Percentiles rank a stretch among this genome's conserved stretches.
Evolutionary conservation across 2,329 filamentous ascomycete genomes (phyloP).

Genomic region (Aspergillus aculeatinus): DNA sequence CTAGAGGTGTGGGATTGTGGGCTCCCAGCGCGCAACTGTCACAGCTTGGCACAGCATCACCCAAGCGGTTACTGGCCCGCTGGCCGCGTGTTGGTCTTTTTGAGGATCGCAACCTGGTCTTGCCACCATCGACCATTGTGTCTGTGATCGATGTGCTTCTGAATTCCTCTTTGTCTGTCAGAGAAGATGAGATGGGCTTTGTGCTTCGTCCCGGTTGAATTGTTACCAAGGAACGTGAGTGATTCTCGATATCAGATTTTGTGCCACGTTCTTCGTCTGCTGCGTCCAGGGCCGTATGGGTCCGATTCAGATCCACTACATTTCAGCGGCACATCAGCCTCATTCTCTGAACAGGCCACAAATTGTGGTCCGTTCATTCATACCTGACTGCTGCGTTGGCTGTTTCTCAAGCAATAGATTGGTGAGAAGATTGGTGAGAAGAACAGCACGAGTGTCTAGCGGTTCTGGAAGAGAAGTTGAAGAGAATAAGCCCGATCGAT

Average conservation of each 20-base stretch:
- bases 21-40: not conserved
- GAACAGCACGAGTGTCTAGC: not conserved
- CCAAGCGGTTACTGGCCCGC: not conserved
- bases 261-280: not conserved
- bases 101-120: not conserved
- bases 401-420: not conserved
- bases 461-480: not conserved
- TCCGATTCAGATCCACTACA: not conserved
- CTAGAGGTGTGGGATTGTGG: not conserved
- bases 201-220: not conserved
- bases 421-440: not conserved
- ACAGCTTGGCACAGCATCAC: not conserved
- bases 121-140: not conserved
- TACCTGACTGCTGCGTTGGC: not conserved
- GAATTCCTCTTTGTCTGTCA: not conserved
- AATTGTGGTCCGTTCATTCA: not conserved
- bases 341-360: not conserved
- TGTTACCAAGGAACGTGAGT: not conserved
- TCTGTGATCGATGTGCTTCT: not conserved
- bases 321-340: not conserved
- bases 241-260: not conserved
- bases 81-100: not conserved
- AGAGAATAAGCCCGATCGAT: not conserved
- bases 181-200: too few relatives aligned
- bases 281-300: not conserved